phyloP scores from a whole-genome alignment of 106 monocot genomes.

The Narthecium ossifragum region DNA sequence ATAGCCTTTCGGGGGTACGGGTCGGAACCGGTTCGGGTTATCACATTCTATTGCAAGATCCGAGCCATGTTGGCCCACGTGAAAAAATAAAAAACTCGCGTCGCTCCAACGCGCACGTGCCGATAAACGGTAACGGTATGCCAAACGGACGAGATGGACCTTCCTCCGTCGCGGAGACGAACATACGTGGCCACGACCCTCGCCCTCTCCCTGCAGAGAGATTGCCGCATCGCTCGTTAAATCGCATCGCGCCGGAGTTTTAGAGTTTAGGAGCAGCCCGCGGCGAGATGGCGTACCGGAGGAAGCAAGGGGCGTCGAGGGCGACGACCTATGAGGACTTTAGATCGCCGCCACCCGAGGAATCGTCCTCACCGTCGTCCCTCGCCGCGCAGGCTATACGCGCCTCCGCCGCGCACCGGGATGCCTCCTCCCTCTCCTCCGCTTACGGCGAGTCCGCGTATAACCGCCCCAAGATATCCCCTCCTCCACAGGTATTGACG shows the following conservation, averaged over 20 bases:
- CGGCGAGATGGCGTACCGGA: slow-evolving; percentile 53
- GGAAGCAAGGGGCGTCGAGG: slow-evolving; percentile 34
- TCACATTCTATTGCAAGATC: too few species aligned
- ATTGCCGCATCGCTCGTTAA: too few species aligned
- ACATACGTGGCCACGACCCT: too few species aligned
- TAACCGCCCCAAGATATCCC: slow-evolving; percentile 3
- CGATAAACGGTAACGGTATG: too few species aligned
- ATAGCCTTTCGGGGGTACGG: too few species aligned
- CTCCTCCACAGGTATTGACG: slow-evolving; percentile 5
- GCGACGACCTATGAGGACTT: slow-evolving; percentile 46
- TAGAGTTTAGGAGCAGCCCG: background rate
- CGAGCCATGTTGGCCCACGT: too few species aligned
- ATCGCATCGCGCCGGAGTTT: background rate
- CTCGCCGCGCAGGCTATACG: slow-evolving; percentile 81
- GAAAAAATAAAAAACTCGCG: too few species aligned
- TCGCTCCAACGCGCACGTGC: too few species aligned
- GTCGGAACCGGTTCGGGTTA: too few species aligned
- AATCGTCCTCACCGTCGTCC: slow-evolving; percentile 24
- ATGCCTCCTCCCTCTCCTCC: slow-evolving; percentile 71
- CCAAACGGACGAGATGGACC: background rate
- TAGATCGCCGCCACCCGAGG: slow-evolving; percentile 9
- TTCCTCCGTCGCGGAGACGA: background rate
- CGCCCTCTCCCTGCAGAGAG: too few species aligned
- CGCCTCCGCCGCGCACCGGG: slow-evolving; percentile 64
- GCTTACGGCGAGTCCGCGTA: slow-evolving; percentile 47